Evolutionary conservation across 768 basidiomycete species (phyloP), one percentile per base, ranked within the genome.

Genomic region (Lepiota brunneoincarnata): DNA sequence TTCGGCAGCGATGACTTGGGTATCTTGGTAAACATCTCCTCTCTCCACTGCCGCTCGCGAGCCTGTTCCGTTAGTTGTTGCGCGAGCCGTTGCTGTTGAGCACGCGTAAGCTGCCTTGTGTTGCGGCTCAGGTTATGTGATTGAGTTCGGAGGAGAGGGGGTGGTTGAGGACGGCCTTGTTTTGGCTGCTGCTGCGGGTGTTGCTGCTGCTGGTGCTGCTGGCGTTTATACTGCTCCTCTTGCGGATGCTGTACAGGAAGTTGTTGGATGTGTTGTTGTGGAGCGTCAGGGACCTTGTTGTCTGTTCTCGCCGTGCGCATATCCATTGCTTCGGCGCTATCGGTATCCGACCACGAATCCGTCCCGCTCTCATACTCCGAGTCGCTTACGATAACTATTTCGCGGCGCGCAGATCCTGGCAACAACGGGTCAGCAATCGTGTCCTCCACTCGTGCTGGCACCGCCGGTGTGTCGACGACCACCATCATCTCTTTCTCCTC

Each of bases 21-120:
- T 12, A 84, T 75, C 69, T 91, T 91, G 57, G 79, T 76, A 62
- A 89, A 87, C 74, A 92, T 73, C 12, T 92, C 87, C 24, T 80
- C 78, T 59, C 86, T 80, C 15, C 82, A 78, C 61, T 81, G 79
- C 1, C 75, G 82, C 31, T 31, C 31, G 31, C 7, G 3, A 63
- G 89, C 86, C 54, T 80, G 61, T 0, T 82, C 85, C 4, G 87
- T 88, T 48, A 59, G 44, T 59, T 71, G 69, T 48, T 59, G 52
- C 3, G 53, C 50, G 24, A 55, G 56, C 4, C 51, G 51, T n/a
- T 59, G 59, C 14, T 50, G 31, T 31, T 31, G 39, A 26, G 59
- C 45, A 42, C 60, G 45, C 20, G 53, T 43, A 37, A 45, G 44
- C 15, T 39, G 52, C 49, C 49, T 49, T 51, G 61, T 20, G 55